Conservation (phyloP, 75 land plant genomes). For the Pinus taeda region DNA sequence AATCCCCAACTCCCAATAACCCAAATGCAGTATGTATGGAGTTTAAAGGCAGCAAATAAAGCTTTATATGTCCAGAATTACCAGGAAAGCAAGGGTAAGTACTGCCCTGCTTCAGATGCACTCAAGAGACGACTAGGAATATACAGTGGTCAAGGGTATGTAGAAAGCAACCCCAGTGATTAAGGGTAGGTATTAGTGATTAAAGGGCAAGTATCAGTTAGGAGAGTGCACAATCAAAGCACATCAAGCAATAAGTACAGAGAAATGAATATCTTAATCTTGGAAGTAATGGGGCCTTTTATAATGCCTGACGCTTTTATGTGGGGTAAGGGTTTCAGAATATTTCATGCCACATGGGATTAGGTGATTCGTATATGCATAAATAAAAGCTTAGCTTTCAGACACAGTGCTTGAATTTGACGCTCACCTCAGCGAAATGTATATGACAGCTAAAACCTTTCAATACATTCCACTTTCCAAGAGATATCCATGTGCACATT, state of each 20-base stretch:
- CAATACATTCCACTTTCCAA: too few relatives aligned
- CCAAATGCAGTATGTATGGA: constrained; percentile 1
- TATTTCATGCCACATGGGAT: too few relatives aligned
- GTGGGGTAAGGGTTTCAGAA: too few relatives aligned
- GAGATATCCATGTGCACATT: too few relatives aligned
- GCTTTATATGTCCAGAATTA: not conserved
- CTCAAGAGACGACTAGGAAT: not conserved
- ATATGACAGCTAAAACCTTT: too few relatives aligned
- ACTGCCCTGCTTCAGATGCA: not conserved
- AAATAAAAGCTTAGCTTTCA: too few relatives aligned
- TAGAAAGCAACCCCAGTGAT: not conserved
- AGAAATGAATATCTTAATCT: not conserved
- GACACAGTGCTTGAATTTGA: too few relatives aligned
- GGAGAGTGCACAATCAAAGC: not conserved
- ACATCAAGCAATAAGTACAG: not conserved
- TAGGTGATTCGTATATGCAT: too few relatives aligned
- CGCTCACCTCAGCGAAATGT: too few relatives aligned
- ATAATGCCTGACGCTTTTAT: not conserved
- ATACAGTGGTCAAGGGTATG: not conserved
- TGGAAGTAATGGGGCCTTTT: not conserved
- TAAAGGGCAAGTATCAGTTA: not conserved
- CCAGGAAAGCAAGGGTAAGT: not conserved
- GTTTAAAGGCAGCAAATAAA: too few relatives aligned
- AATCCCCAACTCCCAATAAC: not conserved
- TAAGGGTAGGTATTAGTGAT: not conserved